Conservation (phyloP, 371 early-diverging fungal species). For the Umbelopsis sp. region DNA sequence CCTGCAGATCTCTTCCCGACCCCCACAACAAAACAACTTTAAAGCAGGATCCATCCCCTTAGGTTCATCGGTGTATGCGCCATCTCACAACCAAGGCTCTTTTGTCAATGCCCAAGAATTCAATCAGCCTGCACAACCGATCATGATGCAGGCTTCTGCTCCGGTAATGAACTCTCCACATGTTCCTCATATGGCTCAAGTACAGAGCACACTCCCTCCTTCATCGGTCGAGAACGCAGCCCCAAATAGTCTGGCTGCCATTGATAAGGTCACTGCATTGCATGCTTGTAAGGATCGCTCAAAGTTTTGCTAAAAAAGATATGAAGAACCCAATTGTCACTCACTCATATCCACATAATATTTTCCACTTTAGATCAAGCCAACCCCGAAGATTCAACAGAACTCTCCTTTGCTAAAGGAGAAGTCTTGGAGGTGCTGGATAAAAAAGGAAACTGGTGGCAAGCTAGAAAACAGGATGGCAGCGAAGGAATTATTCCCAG, state of each 20-base stretch:
- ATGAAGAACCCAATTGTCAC: background rate
- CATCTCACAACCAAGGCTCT: constrained; percentile 16
- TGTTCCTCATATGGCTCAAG: background rate
- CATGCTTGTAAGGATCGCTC: constrained; percentile 35
- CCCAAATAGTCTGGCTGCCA: background rate
- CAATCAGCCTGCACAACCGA: constrained; percentile 13
- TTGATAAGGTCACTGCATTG: constrained; percentile 34
- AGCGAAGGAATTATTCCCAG: constrained; percentile 89
- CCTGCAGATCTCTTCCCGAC: constrained; percentile 27
- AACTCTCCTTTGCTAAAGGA: constrained; percentile 88
- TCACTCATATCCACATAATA: background rate
- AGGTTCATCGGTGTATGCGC: constrained; percentile 18
- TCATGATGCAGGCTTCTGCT: constrained; percentile 17
- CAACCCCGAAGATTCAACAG: constrained; percentile 90
- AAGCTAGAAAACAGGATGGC: constrained; percentile 83
- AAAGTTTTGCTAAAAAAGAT: background rate
- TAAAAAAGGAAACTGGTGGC: constrained; percentile 96
- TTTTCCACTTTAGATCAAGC: constrained; percentile 61
- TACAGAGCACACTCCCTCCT: background rate
- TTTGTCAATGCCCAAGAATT: constrained; percentile 21
- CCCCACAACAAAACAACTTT: constrained; percentile 19
- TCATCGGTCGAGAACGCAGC: background rate
- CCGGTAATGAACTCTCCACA: constrained; percentile 18
- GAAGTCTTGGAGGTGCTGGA: constrained; percentile 87
- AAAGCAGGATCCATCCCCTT: background rate